Conservation (phyloP, 2,329 filamentous ascomycete species). For the Lachnellula willkommii region DNA sequence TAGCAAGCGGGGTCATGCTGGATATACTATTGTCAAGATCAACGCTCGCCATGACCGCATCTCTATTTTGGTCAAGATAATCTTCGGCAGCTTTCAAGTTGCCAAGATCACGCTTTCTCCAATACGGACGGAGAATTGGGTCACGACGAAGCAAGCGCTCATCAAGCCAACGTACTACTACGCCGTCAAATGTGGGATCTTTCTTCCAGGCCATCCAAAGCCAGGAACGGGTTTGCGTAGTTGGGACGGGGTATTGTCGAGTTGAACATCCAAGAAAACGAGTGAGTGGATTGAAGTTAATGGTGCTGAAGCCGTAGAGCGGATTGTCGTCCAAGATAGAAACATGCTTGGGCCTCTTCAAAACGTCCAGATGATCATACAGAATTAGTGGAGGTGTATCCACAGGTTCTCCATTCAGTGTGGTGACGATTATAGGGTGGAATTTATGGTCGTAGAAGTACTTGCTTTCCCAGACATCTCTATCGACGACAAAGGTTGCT, state of each 20-base stretch:
- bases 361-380: constrained; percentile 38
- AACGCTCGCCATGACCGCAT: constrained; percentile 28
- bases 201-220: constrained; percentile 45
- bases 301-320: constrained; percentile 40
- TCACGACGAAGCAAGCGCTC: constrained; percentile 39
- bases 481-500: constrained; percentile 47
- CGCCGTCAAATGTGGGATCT: constrained; percentile 39
- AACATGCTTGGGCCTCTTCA: constrained; percentile 36
- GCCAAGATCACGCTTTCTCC: constrained; percentile 35
- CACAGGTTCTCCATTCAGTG: constrained; percentile 43
- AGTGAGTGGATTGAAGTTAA: constrained; percentile 22
- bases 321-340: constrained; percentile 49
- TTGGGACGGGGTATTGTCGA: constrained; percentile 34
- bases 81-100: constrained; percentile 36
- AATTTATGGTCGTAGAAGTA: constrained; percentile 43
- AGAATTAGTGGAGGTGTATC: constrained; percentile 49
- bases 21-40: constrained; percentile 29
- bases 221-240: constrained; percentile 37
- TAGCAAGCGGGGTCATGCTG: constrained; percentile 28
- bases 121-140: constrained; percentile 35
- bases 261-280: constrained; percentile 34
- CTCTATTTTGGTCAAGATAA: constrained; percentile 33
- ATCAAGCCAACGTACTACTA: constrained; percentile 43
- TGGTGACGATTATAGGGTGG: constrained; percentile 40
- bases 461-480: constrained; percentile 46